Conservation (phyloP, 805 yeast species). For the Tetrapisispora iriomotensis region DNA sequence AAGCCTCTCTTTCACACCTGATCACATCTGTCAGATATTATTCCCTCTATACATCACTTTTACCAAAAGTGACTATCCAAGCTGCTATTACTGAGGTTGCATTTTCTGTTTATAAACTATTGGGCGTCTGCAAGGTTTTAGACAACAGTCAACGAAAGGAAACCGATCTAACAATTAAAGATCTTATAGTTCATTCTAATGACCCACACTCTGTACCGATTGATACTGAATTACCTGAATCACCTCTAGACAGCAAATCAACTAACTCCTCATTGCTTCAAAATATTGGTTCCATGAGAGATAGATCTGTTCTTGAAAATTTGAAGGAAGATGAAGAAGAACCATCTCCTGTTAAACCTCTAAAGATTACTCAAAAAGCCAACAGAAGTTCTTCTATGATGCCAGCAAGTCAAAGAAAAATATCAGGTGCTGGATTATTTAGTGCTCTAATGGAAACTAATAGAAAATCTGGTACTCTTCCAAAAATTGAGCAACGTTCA, state of each 20-base stretch:
- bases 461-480: not conserved
- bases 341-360: conserved; percentile 50
- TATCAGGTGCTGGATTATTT: conserved; percentile 21
- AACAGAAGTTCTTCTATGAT: not conserved
- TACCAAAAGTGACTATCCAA: conserved; percentile 64
- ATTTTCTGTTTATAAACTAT: conserved; percentile 52
- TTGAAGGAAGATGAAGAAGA: conserved; percentile 6
- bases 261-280: not conserved
- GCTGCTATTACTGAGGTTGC: conserved; percentile 68
- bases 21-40: conserved; percentile 71
- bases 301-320: not conserved
- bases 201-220: too few relatives aligned
- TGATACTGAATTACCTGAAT: not conserved
- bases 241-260: not conserved
- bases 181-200: not conserved
- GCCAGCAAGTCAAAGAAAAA: conserved; percentile 12
- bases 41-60: conserved; percentile 43
- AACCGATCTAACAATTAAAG: too few relatives aligned
- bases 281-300: not conserved
- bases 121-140: conserved; percentile 13
- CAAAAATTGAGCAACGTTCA: conserved; percentile 1
- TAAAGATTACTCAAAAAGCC: conserved; percentile 53
- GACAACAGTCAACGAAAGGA: not conserved
- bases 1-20: conserved; percentile 62
- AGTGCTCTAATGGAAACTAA: conserved; percentile 12